Conservation (phyloP, 495 filamentous ascomycete genomes). For the Daldinia decipiens region DNA sequence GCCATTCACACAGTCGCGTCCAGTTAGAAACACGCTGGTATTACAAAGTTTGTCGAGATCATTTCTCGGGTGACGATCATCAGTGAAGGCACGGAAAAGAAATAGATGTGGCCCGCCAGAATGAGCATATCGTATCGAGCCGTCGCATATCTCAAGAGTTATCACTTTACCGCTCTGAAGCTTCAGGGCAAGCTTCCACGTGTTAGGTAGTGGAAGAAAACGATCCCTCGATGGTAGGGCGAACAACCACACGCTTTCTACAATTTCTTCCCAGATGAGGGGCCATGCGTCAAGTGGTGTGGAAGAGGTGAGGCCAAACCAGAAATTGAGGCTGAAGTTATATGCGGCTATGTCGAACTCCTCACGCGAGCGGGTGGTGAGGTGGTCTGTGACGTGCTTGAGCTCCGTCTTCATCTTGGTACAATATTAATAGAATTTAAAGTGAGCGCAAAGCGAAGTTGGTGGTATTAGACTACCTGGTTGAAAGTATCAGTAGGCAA, state of each 20-base stretch:
- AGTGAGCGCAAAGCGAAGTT: background rate
- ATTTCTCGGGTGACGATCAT: background rate
- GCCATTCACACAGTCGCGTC: background rate
- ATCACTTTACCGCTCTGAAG: slow-evolving; percentile 14
- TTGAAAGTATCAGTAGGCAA: background rate
- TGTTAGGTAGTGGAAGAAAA: background rate
- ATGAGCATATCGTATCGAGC: too few relatives aligned
- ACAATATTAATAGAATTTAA: background rate
- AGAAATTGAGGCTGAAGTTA: background rate
- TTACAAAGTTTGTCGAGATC: background rate
- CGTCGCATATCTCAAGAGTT: slow-evolving; percentile 9
- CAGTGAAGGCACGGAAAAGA: background rate
- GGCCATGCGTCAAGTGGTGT: background rate
- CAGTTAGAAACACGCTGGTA: background rate
- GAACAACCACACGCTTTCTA: slow-evolving; percentile 13
- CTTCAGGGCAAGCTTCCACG: slow-evolving; percentile 22
- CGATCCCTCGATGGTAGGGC: background rate
- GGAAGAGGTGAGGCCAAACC: background rate
- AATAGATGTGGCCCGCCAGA: background rate
- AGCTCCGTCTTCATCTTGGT: background rate
- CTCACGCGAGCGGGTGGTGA: background rate
- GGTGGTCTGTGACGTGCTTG: background rate
- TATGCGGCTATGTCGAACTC: background rate
- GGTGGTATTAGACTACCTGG: background rate
- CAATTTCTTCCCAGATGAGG: background rate